Evolutionary conservation across 1,284 basidiomycete genomes (phyloP), one percentile per base, ranked within the genome.

Genomic region (Cryptococcus jaspeensis): DNA sequence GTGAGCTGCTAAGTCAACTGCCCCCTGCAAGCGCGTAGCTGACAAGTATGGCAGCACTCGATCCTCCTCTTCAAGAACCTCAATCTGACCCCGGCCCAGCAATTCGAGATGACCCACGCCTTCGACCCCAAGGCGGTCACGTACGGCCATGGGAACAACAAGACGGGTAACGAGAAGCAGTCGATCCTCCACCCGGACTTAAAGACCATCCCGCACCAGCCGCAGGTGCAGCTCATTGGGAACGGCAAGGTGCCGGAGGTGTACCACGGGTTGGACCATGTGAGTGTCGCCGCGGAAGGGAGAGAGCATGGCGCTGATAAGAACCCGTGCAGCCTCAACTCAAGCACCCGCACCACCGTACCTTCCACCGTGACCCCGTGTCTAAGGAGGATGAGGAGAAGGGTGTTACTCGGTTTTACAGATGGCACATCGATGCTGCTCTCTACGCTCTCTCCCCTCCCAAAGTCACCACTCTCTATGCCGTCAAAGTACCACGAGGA

Each of bases 361-460:
- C 89, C 1, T 96, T 96, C 79, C 93, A 96, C 81, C 90, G 90
- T 79, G 87, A 87, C 36, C 79, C 78, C n/a, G 82, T 93, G 28
- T 85, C 86, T 2, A 81, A 83, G 2, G 88, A 88, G 65, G 91
- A 95, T 61, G 87, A 89, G 65, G 84, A 79, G 11, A 82, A 83
- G 52, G 89, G 89, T 25, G 76, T 81, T 43, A 94, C 92, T 12
- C 84, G 92, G 32, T 94, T 90, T 81, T 93, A 92, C 73, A 82
- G 90, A 53, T 92, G 91, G 79, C 92, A 95, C 77, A 94, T 95
- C 74, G 92, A 96, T 68, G 92, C 92, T 1, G 92, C 92, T 0
- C 78, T 95, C 25, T 96, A 95, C 75, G 86, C 89, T 60, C 83
- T 92, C 23, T 84, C 84, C 22, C 90, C 90, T n/a, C 92, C 92